A percentile compares a stretch with the other conserved stretches of the same genome.
phyloP scores from a whole-genome alignment of 768 basidiomycete genomes.

The Brasilioporus rufonigricans region DNA sequence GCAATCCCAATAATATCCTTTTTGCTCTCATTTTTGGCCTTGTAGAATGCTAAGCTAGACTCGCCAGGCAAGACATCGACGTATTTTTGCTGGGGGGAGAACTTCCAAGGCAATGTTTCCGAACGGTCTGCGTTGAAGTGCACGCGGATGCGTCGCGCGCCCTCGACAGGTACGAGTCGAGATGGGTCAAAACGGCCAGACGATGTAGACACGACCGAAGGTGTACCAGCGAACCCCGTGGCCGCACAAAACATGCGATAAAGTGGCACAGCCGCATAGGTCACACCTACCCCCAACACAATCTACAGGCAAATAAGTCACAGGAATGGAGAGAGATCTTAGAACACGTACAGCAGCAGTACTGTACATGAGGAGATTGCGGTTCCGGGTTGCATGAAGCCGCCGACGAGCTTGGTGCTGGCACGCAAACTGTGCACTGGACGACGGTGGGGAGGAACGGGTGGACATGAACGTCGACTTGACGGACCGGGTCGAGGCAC shows the following conservation, averaged over 20 bases:
- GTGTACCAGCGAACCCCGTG: conserved; percentile 95
- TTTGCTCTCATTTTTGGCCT: conserved; percentile 79
- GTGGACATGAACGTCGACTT: conserved; percentile 12
- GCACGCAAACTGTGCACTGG: conserved; percentile 9
- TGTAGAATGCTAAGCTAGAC: conserved; percentile 95
- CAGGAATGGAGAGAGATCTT: not conserved
- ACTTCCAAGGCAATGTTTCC: conserved; percentile 90
- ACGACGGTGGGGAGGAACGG: not conserved
- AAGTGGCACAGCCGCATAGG: conserved; percentile 96
- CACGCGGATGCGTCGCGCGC: conserved; percentile 79
- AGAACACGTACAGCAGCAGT: conserved; percentile 66
- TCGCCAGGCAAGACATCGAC: conserved; percentile 94
- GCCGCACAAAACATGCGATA: conserved; percentile 98
- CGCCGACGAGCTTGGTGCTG: conserved; percentile 35
- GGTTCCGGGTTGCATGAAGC: conserved; percentile 59
- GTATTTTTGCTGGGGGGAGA: conserved; percentile 85
- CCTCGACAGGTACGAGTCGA: conserved; percentile 73
- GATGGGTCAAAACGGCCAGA: conserved; percentile 76
- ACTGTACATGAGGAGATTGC: conserved; percentile 79
- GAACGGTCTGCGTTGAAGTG: conserved; percentile 94
- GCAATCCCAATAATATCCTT: conserved; percentile 97
- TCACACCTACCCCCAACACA: conserved; percentile 72
- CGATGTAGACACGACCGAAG: conserved; percentile 68
- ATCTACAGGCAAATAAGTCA: conserved; percentile 47
- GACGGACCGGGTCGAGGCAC: not conserved